phyloP scores from a whole-genome alignment of 2,329 filamentous ascomycete species.

The Pyrenochaeta sp. region DNA sequence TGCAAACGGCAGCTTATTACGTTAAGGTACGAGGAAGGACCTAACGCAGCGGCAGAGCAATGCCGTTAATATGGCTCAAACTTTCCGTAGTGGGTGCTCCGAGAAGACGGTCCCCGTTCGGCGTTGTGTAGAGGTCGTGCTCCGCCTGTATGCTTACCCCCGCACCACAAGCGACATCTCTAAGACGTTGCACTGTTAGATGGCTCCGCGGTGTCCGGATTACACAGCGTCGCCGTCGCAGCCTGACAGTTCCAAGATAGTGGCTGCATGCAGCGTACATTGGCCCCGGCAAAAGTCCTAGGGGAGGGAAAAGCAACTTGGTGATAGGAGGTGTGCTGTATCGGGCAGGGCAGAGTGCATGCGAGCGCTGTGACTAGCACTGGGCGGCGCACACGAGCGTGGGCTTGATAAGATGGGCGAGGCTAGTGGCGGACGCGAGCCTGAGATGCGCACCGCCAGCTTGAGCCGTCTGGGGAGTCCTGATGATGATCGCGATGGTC shows the following conservation, averaged over 20 bases:
- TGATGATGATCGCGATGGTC: slow-evolving; percentile 28
- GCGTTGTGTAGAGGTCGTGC: slow-evolving; percentile 2
- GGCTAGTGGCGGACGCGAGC: slow-evolving; percentile 19
- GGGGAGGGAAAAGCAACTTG: not conserved
- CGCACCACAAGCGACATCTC: slow-evolving; percentile 15
- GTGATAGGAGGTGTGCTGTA: not conserved
- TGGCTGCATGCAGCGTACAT: slow-evolving; percentile 10
- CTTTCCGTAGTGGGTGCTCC: no score
- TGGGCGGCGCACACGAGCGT: no score
- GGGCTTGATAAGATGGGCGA: slow-evolving; percentile 9
- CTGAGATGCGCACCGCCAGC: slow-evolving; percentile 21
- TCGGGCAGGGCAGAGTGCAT: slow-evolving; percentile 7
- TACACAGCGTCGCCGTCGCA: not conserved
- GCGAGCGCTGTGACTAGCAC: slow-evolving; percentile 11
- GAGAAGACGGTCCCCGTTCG: not conserved
- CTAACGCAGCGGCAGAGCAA: no score
- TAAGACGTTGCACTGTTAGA: slow-evolving; percentile 10
- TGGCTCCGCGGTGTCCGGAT: slow-evolving; percentile 14
- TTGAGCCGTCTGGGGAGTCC: slow-evolving; percentile 24
- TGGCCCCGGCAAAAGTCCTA: not conserved
- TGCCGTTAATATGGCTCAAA: no score
- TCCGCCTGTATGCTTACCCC: slow-evolving; percentile 14
- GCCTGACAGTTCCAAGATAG: slow-evolving; percentile 1
- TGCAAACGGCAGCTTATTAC: no score
- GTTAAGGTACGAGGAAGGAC: no score